Conservation (phyloP, 2,329 filamentous ascomycete genomes). For the Dothideomycetes sp. region DNA sequence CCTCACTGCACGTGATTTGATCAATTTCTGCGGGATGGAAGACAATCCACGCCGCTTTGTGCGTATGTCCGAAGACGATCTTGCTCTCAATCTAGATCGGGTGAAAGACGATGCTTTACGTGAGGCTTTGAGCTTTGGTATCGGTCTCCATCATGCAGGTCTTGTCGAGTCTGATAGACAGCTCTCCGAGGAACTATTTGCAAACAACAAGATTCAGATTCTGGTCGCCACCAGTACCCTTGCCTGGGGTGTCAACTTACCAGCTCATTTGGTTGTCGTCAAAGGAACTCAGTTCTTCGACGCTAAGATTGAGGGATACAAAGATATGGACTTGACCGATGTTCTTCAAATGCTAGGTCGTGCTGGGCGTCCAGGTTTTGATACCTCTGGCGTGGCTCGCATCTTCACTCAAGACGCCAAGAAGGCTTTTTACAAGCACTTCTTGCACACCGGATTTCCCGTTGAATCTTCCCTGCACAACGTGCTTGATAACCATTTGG, state of each 20-base stretch:
- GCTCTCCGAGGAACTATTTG: constrained; percentile 84
- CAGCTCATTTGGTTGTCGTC: constrained; percentile 91
- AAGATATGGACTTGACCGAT: constrained; percentile 97
- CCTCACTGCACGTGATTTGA: constrained; percentile 87
- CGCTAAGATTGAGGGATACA: constrained; percentile 93
- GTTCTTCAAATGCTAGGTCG: constrained; percentile 96
- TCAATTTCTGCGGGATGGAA: constrained; percentile 97
- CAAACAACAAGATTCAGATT: constrained; percentile 97
- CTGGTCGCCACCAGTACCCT: constrained; percentile 91
- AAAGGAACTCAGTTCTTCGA: constrained; percentile 98
- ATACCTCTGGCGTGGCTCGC: constrained; percentile 86
- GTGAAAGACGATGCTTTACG: constrained; percentile 89
- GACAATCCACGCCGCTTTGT: constrained; percentile 92
- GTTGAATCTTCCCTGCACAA: constrained; percentile 95
- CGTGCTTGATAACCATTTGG: constrained; percentile 91
- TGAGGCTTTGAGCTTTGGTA: constrained; percentile 94
- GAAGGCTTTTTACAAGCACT: constrained; percentile 99
- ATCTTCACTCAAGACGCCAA: constrained; percentile 97
- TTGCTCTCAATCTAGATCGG: constrained; percentile 73
- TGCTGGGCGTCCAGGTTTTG: constrained; percentile 91
- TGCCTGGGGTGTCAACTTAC: constrained; percentile 96
- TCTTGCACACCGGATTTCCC: constrained; percentile 93
- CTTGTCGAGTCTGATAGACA: constrained; percentile 89
- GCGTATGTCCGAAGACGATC: constrained; percentile 86
- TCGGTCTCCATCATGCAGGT: constrained; percentile 93